Evolutionary conservation across 2,329 filamentous ascomycete species (phyloP).

Genomic region (Aspergillus spinulosporus): DNA sequence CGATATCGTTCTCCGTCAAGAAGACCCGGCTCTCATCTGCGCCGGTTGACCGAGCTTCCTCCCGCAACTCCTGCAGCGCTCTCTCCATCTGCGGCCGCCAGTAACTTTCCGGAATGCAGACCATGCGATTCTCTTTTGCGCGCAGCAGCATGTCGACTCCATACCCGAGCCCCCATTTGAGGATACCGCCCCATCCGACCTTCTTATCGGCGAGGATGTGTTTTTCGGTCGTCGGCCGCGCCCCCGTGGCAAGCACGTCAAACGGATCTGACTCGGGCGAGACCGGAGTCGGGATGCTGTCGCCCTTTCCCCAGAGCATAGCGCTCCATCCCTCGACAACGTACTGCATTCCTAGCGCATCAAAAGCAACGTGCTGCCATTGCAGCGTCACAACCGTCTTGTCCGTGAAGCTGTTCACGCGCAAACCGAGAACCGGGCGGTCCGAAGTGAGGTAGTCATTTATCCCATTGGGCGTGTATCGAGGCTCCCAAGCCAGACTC

Average conservation of each 20-base stretch:
- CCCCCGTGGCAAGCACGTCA: constrained; percentile 9
- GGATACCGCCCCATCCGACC: constrained; percentile 17
- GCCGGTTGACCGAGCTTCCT: constrained; percentile 14
- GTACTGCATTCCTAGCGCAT: constrained; percentile 21
- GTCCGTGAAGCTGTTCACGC: constrained; percentile 22
- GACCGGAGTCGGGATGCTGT: constrained; percentile 14
- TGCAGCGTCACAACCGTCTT: constrained; percentile 19
- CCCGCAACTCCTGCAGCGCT: constrained; percentile 18
- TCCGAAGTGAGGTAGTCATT: constrained; percentile 21
- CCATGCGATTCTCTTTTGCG: constrained; percentile 23
- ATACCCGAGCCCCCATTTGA: constrained; percentile 21
- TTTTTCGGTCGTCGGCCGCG: not conserved
- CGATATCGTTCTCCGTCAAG: constrained; percentile 20
- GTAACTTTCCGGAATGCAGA: constrained; percentile 19
- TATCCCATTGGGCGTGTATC: constrained; percentile 20
- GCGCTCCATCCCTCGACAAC: constrained; percentile 20
- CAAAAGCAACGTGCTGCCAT: constrained; percentile 24
- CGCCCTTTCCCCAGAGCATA: constrained; percentile 20
- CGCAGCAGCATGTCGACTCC: constrained; percentile 21
- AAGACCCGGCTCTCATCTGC: constrained; percentile 18
- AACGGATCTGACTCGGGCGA: constrained; percentile 15
- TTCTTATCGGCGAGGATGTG: constrained; percentile 6
- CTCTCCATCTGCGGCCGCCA: constrained; percentile 20
- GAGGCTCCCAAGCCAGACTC: constrained; percentile 18
- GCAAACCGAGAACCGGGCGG: constrained; percentile 17